phyloP scores from a whole-genome alignment of 805 yeast genomes.

The Zygoascus biomembranicola region DNA sequence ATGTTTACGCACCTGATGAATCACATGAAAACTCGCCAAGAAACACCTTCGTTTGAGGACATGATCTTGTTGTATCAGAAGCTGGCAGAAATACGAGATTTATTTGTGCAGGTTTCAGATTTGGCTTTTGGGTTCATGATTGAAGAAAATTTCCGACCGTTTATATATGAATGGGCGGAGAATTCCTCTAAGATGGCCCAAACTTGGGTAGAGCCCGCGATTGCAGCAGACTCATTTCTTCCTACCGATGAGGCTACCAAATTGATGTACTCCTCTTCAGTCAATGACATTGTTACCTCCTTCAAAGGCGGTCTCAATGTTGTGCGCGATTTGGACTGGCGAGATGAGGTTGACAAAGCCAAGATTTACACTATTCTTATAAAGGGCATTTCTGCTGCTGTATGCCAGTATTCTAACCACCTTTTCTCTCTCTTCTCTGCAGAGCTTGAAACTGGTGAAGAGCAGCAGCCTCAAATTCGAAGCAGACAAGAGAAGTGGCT shows the following conservation, averaged over 20 bases:
- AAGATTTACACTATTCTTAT: conserved; percentile 51
- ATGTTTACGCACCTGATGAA: conserved; percentile 25
- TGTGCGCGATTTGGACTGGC: conserved; percentile 60
- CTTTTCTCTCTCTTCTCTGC: conserved; percentile 21
- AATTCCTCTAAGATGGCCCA: conserved; percentile 39
- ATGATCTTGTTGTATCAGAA: conserved; percentile 49
- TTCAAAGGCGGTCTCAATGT: conserved; percentile 49
- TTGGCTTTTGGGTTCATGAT: conserved; percentile 42
- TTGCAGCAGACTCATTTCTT: conserved; percentile 49
- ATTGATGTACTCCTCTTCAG: conserved; percentile 46
- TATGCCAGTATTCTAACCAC: conserved; percentile 29
- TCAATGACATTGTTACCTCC: conserved; percentile 57
- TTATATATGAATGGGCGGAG: conserved; percentile 34
- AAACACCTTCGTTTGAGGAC: conserved; percentile 39
- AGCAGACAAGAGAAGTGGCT: conserved; percentile 29
- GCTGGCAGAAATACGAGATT: conserved; percentile 43
- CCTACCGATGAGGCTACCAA: conserved; percentile 38
- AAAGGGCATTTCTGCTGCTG: conserved; percentile 54
- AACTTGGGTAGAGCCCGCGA: conserved; percentile 44
- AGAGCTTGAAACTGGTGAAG: conserved; percentile 18
- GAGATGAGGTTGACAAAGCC: conserved; percentile 53
- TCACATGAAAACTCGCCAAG: conserved; percentile 16
- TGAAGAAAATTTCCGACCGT: conserved; percentile 49
- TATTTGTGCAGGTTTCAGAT: conserved; percentile 37
- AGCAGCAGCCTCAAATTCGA: conserved; percentile 4